phyloP scores from a whole-genome alignment of 495 filamentous ascomycete species.

The Hyaloscypha bicolor region DNA sequence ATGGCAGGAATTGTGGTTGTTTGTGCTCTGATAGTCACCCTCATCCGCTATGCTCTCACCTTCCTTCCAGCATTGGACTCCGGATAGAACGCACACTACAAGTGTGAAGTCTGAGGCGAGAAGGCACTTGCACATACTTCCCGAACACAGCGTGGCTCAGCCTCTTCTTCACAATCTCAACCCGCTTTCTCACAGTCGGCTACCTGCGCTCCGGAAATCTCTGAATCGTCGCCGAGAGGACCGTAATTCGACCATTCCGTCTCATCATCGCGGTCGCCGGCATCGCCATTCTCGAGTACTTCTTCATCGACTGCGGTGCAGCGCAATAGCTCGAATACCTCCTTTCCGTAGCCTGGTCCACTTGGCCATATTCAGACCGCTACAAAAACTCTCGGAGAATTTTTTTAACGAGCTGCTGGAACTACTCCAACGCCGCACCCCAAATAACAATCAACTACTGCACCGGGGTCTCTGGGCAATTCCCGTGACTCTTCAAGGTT shows the following conservation, averaged over 20 bases:
- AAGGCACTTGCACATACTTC: constrained; percentile 40
- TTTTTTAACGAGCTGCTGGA: constrained; percentile 42
- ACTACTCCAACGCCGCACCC: constrained; percentile 44
- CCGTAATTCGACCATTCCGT: constrained; percentile 29
- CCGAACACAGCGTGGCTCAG: constrained; percentile 45
- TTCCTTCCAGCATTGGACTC: constrained; percentile 36
- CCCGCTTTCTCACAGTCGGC: constrained; percentile 40
- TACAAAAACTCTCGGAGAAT: constrained; percentile 37
- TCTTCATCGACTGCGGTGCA: constrained; percentile 44
- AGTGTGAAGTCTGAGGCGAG: constrained; percentile 40
- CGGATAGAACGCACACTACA: constrained; percentile 23
- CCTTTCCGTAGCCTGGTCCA: constrained; percentile 45
- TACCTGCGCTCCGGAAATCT: constrained; percentile 42
- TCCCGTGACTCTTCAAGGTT: constrained; percentile 44
- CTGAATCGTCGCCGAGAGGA: constrained; percentile 40
- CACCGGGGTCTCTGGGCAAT: constrained; percentile 48
- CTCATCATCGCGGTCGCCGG: constrained; percentile 42
- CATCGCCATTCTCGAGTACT: constrained; percentile 43
- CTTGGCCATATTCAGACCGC: constrained; percentile 41
- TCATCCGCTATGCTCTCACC: constrained; percentile 42
- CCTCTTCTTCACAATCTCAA: constrained; percentile 45
- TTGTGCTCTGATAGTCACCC: constrained; percentile 40
- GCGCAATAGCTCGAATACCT: constrained; percentile 43
- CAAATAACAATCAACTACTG: constrained; percentile 47
- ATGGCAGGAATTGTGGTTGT: constrained; percentile 29